Base-by-base conservation (phyloP, 2,329 filamentous ascomycete species). In the Graphilbum sp. region DNA sequence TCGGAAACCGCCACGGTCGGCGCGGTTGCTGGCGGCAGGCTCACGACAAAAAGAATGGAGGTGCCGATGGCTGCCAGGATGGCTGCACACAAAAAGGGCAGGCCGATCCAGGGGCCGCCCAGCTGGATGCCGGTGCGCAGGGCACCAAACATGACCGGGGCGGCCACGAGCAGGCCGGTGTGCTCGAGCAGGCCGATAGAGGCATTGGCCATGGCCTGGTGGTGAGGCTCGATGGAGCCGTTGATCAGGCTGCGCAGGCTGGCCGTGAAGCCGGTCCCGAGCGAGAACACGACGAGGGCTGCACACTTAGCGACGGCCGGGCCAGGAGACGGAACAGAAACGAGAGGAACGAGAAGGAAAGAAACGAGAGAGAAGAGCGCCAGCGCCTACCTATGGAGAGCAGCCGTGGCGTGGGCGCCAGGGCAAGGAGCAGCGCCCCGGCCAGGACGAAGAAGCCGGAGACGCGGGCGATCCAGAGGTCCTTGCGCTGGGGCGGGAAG, bases 131-230 rank as follows among this genome's bases (percentile, higher is more conserved):
- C 69, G 2, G 50, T 45, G 27, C 59, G 55, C 30, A 73, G 59
- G 6, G 69, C 47, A 48, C 52, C 55, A 2, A 64, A 65, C 25
- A 73, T 52, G 0, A 62, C 42, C 0, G 69, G 68, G 1, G 59
- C 57, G 0, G 60, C 60, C 5, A 64, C 35, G 42, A 71, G 59
- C 2, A 60, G 45, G n/a, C 68, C 64, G 11, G 63, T 31, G 9
- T 60, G 63, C 43, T 75, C 67, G 24, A 67, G 48, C 19, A 71
- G 56, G 3, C 61, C 58, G 10, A 75, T 55, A 4, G 67, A 54
- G 5, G 64, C 66, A 48, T 72, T 75, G 19, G 72, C 53, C 0
- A 63, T 63, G 18, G 66, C 70, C 12, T 72, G 57, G 5, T 70
- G 63, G 41, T 69, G 61, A 18, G 62, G 58, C 45, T 69, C 66